Base-by-base conservation (phyloP, 495 filamentous ascomycete species). In the Annulohypoxylon nitens region DNA sequence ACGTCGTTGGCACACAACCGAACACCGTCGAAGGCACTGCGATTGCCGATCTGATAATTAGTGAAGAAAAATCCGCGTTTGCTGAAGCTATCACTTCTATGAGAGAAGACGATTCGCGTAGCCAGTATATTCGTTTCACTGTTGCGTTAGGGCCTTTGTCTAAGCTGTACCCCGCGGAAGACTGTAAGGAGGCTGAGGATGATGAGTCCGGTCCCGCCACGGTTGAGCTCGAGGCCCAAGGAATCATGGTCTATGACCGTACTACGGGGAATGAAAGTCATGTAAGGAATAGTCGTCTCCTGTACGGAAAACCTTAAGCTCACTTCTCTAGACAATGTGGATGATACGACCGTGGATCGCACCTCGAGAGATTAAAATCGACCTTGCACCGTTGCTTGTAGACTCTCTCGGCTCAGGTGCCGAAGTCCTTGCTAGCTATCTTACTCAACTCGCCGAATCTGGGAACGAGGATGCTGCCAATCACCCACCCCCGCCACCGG, bases 241-340 rank as follows among this genome's bases (percentile, higher is more conserved):
- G 96, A 14, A 98, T 99, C 72, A 95, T 98, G 91, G 93, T 98
- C 7, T 98, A 96, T 79, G 95, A 98, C 78, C 90, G 93, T 60
- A 89, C 92, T 10, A 91, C 93, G 45, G 93, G 94, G 60, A 92
- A 90, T 51, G 90, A 93, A 71, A 96, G 93, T 75, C 95, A 98
- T 85, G 95, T 97, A 87, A 82, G 94, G 87, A 68, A 57, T 16
- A 26, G 18, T 39, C 26, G 71, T 30, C 18, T 30, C 9, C 8
- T n/a, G 25, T 58, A 41, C 53, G 69, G 51, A 48, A 51, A 51
- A 51, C 26, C 50, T 45, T 26, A 54, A 58, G 50, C 75, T 84
- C 18, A 83, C 68, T 18, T 18, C 70, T 45, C 43, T 75, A 98
- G 95, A 97, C 95, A 41, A 99, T 99, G 96, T 99, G 96, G 96